Evolutionary conservation across 2,329 filamentous ascomycete species (phyloP), one percentile per base, ranked within the genome.

Genomic region (Septoria petroselini): DNA sequence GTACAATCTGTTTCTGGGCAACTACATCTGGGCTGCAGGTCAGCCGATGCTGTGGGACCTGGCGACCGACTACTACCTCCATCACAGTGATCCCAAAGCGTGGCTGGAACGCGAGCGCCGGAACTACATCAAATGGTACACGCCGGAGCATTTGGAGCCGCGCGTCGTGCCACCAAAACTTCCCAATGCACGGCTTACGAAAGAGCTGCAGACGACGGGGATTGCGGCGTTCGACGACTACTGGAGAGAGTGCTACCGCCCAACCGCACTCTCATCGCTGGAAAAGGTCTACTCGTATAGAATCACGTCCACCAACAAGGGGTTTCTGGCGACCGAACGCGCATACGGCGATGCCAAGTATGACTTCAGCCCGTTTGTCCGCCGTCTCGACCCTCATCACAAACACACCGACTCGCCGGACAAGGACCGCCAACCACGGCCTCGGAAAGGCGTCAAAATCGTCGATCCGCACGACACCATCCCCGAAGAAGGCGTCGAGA

Each of bases 31-130:
- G 65, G 73, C 80, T 0, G 83, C 89, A 57, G 90, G 88, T 0
- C 85, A 95, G 65, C 93, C 93, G 0, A 91, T 97, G 88, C 77
- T 98, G 2, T 98, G 93, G 93, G 93, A 98, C 65, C 77, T 98
- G 6, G 78, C 86, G 2, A 95, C 90, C 2, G 93, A 98, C 67
- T 96, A 97, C 70, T 95, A 97, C 62, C 82, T 98, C 5, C 93
- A 98, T 64, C 91, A 98, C 63, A 83, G 85, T 27, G 79, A 94
- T 66, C 93, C 93, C 0, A 80, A 85, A 44, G 76, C 77, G 3
- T 91, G 86, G 81, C 78, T 84, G 2, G 74, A 81, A 12, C 81
- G 80, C 51, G 71, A 69, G 19, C 79, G 83, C 25, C 60, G 66
- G 21, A 81, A 87, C 65, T 98, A 98, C 67, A 91, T 93, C 55